Conservation (phyloP, 805 yeast genomes). For the Candida odintsovae region DNA sequence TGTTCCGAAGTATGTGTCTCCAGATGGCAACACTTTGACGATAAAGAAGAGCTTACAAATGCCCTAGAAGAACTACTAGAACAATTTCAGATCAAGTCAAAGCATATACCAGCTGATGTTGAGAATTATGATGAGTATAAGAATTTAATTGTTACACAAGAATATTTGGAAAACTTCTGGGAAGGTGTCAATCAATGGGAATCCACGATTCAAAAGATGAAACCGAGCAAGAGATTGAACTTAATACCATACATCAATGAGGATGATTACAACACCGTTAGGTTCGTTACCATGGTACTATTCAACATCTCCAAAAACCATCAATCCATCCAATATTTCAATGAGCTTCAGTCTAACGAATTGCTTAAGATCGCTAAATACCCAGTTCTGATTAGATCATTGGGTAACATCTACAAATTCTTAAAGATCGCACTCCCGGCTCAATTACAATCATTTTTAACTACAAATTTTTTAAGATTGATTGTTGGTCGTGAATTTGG, state of each 20-base stretch:
- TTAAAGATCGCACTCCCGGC: constrained; percentile 35
- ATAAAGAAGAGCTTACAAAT: constrained; percentile 28
- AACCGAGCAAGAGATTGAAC: constrained; percentile 29
- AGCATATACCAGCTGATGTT: constrained; percentile 9
- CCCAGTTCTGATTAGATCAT: constrained; percentile 44
- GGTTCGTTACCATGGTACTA: constrained; percentile 38
- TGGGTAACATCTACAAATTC: constrained; percentile 42
- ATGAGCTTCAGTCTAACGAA: constrained; percentile 48
- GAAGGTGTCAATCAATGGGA: constrained; percentile 33
- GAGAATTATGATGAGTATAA: constrained; percentile 6
- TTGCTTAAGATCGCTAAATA: constrained; percentile 36
- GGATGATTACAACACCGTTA: constrained; percentile 46
- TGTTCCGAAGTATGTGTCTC: constrained; percentile 43
- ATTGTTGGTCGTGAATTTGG: constrained; percentile 57
- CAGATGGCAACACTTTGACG: constrained; percentile 32
- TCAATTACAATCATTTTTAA: constrained; percentile 29
- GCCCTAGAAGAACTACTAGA: constrained; percentile 28
- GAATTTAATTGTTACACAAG: constrained; percentile 11
- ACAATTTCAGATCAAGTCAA: constrained; percentile 26
- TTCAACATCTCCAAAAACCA: constrained; percentile 25
- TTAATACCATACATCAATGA: constrained; percentile 42
- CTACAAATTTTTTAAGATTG: constrained; percentile 35
- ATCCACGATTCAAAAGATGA: constrained; percentile 25
- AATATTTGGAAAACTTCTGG: constrained; percentile 33
- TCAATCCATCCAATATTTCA: constrained; percentile 25